These are phyloP conservation scores for Ganoderma resinaceum DNA, from an alignment of 1,284 basidiomycete genomes.

Conservation along the genomic window DNA sequence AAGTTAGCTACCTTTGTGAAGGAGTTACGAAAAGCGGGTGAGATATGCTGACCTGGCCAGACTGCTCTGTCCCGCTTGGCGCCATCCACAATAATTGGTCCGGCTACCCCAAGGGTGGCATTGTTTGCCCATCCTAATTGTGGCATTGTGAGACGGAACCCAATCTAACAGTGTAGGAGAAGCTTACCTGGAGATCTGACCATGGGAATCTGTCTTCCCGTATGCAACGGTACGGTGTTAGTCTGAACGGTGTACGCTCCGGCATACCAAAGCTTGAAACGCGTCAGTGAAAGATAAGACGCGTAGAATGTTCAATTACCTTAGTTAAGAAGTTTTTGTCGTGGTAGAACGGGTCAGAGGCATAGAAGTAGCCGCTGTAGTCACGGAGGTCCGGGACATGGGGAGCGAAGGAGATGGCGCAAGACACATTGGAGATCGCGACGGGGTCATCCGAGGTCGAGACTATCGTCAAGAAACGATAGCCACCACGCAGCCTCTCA, in stretches of 20 bases:
- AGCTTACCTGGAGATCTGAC: conserved; percentile 44
- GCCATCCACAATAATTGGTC: conserved; percentile 69
- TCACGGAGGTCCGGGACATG: conserved; percentile 57
- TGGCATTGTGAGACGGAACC: neutral
- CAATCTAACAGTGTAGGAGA: neutral
- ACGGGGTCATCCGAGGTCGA: conserved; percentile 45
- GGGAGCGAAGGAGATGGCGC: conserved; percentile 62
- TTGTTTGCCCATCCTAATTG: conserved; percentile 62
- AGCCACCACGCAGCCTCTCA: conserved; percentile 56
- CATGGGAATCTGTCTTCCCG: conserved; percentile 59
- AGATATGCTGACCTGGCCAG: conserved; percentile 41
- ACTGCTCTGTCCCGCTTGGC: conserved; percentile 57
- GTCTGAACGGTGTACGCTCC: conserved; percentile 71
- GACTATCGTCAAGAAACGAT: conserved; percentile 61
- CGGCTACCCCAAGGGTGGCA: conserved; percentile 60
- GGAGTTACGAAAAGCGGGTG: neutral
- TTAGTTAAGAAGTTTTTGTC: conserved; percentile 61
- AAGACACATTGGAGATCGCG: conserved; percentile 57
- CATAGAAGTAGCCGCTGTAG: conserved; percentile 64
- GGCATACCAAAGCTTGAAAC: conserved; percentile 58
- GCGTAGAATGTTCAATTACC: conserved; percentile 31
- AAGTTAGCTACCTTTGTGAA: neutral
- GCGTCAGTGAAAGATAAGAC: neutral
- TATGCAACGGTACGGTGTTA: conserved; percentile 59
- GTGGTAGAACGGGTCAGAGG: conserved; percentile 52